A percentile compares a stretch with the other conserved stretches of the same genome.
phyloP scores from a whole-genome alignment of 805 yeast species.

The Yamadazyma kitorensis region DNA sequence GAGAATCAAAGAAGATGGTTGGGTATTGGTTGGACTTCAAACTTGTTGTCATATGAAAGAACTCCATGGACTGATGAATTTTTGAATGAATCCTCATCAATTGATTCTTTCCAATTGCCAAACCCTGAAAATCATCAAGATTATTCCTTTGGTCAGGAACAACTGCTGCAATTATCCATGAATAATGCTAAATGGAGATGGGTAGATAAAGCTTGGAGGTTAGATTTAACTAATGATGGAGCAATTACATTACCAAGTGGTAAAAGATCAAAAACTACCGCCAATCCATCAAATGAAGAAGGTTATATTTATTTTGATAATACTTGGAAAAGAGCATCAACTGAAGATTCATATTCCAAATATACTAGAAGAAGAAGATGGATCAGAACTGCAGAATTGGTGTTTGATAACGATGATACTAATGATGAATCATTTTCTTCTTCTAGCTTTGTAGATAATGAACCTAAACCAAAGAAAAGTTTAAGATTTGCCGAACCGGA shows the following conservation, averaged over 20 bases:
- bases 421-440: slow-evolving; percentile 2
- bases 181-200: slow-evolving; percentile 77
- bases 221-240: slow-evolving; percentile 87
- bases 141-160: slow-evolving; percentile 23
- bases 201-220: slow-evolving; percentile 91
- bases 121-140: slow-evolving; percentile 47
- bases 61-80: slow-evolving; percentile 98
- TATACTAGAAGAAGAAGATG: slow-evolving; percentile 94
- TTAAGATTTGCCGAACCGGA: slow-evolving; percentile 41
- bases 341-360: slow-evolving; percentile 84
- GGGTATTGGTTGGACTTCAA: slow-evolving; percentile 97
- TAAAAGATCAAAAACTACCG: slow-evolving; percentile 52
- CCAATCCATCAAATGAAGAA: slow-evolving; percentile 74
- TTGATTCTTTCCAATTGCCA: slow-evolving; percentile 79
- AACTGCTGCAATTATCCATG: slow-evolving; percentile 20
- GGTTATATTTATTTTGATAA: slow-evolving; percentile 90
- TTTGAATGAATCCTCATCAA: slow-evolving; percentile 76
- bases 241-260: slow-evolving; percentile 68
- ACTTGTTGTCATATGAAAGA: slow-evolving; percentile 86
- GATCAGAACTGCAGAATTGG: slow-evolving; percentile 91
- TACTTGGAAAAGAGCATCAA: slow-evolving; percentile 88
- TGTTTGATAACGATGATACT: slow-evolving; percentile 25
- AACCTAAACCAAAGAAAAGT: slow-evolving; percentile 18
- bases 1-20: slow-evolving; percentile 97
- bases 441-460: slow-evolving; percentile 7